Base-by-base conservation (phyloP, 2,329 filamentous ascomycete genomes). In the Chrysoporthe deuterocubensis region DNA sequence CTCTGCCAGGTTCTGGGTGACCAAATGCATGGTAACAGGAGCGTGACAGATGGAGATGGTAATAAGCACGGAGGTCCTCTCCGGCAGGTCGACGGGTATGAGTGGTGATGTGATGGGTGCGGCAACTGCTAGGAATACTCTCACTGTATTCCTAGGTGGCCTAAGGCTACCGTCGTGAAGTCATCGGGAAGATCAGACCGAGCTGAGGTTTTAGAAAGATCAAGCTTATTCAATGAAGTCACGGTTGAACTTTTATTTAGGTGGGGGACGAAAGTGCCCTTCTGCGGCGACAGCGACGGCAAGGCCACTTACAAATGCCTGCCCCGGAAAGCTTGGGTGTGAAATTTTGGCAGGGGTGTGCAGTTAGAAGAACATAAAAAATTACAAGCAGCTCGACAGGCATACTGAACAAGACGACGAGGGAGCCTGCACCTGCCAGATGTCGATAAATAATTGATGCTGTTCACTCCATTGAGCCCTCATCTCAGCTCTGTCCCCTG, bases 1-100 rank as follows among this genome's bases (percentile, higher is more conserved):
- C 87, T 97, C 93, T 76, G 91, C 89, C 73, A 92, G 86, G 78
- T 92, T 87, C 83, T 93, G 89, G 70, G 88, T 89, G 88, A 61
- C 42, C 59, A 61, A n/a, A 61, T 61, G 59, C 59, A 61, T 61
- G 43, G 43, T 46, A 46, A 16, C 21, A 14, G 43, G 42, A 48
- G 18, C 43, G 26, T 34, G 59, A 16, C 18, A 32, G 59, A 32
- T 26, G 43, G n/a, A 34, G 14, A 18, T 26, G 59, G 16, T 48
- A 4, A 18, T 18, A 40, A 37, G 59, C 21, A 13, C 59, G 9
- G 42, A 18, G 40, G 32, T 34, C 43, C 21, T n/a, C 9, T 48
- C 6, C 14, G 4, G 37, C 4, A 60, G 21, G 37, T 32, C 8
- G 57, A 43, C 4, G 14, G 37, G 40, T 42, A 26, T 21, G 32